Conservation (phyloP, 2,329 filamentous ascomycete genomes). For the Ascosphaera apis region DNA sequence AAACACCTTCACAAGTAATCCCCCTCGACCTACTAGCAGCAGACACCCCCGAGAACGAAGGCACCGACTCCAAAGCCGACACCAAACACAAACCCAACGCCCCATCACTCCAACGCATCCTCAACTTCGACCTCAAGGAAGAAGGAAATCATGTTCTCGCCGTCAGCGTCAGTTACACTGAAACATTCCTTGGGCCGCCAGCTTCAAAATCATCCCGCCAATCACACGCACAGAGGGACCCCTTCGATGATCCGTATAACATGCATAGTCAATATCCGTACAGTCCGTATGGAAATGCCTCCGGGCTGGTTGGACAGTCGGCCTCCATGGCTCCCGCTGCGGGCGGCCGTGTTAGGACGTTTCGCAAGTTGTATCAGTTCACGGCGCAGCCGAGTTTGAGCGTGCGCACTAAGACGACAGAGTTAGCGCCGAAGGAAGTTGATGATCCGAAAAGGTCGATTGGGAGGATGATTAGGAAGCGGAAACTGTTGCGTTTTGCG, state of each 20-base stretch:
- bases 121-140: conserved; percentile 74
- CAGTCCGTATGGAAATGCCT: no score
- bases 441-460: conserved; percentile 20
- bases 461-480: conserved; percentile 7
- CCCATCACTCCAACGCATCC: conserved; percentile 54
- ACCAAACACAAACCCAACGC: conserved; percentile 13
- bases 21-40: conserved; percentile 31
- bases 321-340: conserved; percentile 17
- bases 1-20: conserved; percentile 59
- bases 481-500: conserved; percentile 34
- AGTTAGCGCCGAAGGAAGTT: conserved; percentile 26
- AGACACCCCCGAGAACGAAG: conserved; percentile 23
- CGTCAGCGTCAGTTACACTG: conserved; percentile 84
- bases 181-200: conserved; percentile 31
- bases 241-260: no score
- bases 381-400: conserved; percentile 75
- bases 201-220: no score
- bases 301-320: no score
- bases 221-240: no score
- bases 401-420: conserved; percentile 70
- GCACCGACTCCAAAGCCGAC: conserved; percentile 8
- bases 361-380: conserved; percentile 92
- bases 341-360: conserved; percentile 50
- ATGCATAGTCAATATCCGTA: no score
- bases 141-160: conserved; percentile 85